Percentiles rank a stretch among this genome's conserved stretches.
These are phyloP conservation scores for Thyridium curvatum DNA, from an alignment of 2,329 filamentous ascomycete genomes.

Conservation along the genomic window DNA sequence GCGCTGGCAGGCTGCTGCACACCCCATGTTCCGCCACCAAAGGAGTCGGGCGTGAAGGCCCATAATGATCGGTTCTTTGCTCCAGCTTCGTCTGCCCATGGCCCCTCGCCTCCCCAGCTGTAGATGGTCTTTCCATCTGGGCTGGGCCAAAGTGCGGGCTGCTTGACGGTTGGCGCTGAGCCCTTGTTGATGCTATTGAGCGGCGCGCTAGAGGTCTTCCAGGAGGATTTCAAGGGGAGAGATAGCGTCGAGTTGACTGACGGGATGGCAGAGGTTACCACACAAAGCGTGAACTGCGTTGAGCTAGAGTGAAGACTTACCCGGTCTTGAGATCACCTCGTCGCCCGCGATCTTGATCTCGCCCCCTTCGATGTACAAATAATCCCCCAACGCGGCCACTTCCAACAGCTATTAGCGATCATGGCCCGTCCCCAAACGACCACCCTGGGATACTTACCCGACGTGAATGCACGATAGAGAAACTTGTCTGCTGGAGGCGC, in stretches of 20 bases:
- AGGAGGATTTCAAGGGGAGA: not conserved
- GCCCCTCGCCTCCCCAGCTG: conserved; percentile 2
- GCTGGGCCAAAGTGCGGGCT: not conserved
- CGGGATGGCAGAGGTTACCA: too few relatives aligned
- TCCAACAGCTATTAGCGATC: too few relatives aligned
- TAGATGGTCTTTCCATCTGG: not conserved
- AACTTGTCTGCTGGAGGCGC: too few relatives aligned
- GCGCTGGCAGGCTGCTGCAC: not conserved
- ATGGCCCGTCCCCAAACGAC: too few relatives aligned
- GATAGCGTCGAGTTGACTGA: conserved; percentile 1
- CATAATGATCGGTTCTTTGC: too few relatives aligned
- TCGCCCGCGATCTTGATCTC: not conserved
- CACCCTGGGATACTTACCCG: too few relatives aligned
- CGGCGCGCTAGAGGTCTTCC: not conserved
- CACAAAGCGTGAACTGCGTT: too few relatives aligned
- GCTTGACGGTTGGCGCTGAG: not conserved
- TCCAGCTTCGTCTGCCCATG: not conserved
- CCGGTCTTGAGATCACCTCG: too few relatives aligned
- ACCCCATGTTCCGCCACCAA: not conserved
- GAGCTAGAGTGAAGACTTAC: too few relatives aligned
- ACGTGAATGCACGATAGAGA: too few relatives aligned
- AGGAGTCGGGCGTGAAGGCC: too few relatives aligned
- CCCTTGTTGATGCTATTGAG: not conserved
- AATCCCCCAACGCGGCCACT: conserved; percentile 1
- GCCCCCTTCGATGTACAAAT: conserved; percentile 3